phyloP scores from a whole-genome alignment of 2,329 filamentous ascomycete species.

The Lasiodiplodia hormozganensis region DNA sequence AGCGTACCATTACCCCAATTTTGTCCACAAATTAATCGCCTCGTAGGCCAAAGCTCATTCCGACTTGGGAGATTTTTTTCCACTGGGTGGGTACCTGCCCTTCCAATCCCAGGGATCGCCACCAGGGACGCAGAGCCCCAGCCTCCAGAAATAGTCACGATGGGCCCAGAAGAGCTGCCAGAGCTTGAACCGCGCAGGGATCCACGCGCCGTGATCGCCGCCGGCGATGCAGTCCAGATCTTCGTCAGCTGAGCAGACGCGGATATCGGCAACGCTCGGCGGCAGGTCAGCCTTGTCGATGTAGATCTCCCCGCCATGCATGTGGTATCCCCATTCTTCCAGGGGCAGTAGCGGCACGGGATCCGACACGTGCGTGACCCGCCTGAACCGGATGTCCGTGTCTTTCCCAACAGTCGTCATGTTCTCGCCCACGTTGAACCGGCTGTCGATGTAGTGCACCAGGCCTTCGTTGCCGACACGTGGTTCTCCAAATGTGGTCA shows the following conservation, averaged over 20 bases:
- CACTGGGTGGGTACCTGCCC: slow-evolving; percentile 49
- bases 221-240: slow-evolving; percentile 77
- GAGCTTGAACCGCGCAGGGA: slow-evolving; percentile 71
- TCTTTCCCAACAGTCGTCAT: slow-evolving; percentile 19
- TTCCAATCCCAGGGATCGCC: slow-evolving; percentile 74
- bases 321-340: slow-evolving; percentile 83
- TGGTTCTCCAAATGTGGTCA: slow-evolving; percentile 95
- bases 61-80: slow-evolving; percentile 30
- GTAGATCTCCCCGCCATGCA: slow-evolving; percentile 87
- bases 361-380: slow-evolving; percentile 85
- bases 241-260: slow-evolving; percentile 72
- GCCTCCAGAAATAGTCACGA: slow-evolving; percentile 93
- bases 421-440: slow-evolving; percentile 50
- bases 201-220: slow-evolving; percentile 31
- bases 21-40: background rate
- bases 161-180: slow-evolving; percentile 95
- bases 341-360: slow-evolving; percentile 88
- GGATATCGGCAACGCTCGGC: slow-evolving; percentile 72
- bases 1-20: background rate
- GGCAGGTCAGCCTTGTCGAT: slow-evolving; percentile 76
- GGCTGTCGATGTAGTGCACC: slow-evolving; percentile 60
- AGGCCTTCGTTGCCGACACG: slow-evolving; percentile 63
- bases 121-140: slow-evolving; percentile 87
- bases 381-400: slow-evolving; percentile 63
- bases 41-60: slow-evolving; percentile 14